Base-by-base conservation (phyloP, 345 rosid genomes). In the Camelina sativa region DNA sequence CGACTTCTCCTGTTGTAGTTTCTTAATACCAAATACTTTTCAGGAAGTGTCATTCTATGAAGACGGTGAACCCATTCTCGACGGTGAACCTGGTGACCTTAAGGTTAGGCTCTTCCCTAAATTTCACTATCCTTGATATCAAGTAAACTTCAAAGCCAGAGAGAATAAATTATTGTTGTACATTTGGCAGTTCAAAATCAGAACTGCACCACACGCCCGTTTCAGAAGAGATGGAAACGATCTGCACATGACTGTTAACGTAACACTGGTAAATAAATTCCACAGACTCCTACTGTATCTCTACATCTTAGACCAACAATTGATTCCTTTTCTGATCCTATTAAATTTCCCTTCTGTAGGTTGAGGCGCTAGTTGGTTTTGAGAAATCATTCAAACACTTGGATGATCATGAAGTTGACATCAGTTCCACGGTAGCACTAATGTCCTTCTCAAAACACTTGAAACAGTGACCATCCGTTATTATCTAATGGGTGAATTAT, bases 81-180 rank as follows among this genome's bases (percentile, higher is more conserved):
- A 96, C 56, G 99, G 99, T 35, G 99, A 96, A 73, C 90, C 98
- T 46, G 99, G 99, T 66, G 98, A 96, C 82, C 80, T 96, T 83
- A 96, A 88, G 96, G 99, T 91, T 76, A 71, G 80, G 70, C 60
- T 78, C 60, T 41, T 35, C 55, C 41, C 46, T 30, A 53, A 43
- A 12, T 53, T 52, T 63, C 61, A 20, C 15, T 30, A 11, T 53
- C 37, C 58, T 47, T 17, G 11, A 10, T 50, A 58, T 65, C 5
- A 20, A n/a, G 35, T 19, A 11, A 37, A 41, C 19, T 7, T 28
- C 37, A 32, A 60, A 7, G 48, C 15, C 41, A 54, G 47, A 55
- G 50, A 62, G 12, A 7, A 2, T 48, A 3, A 60, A 61, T 67
- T 28, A 15, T 8, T 58, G 32, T 23, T 30, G 19, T 17, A 43